A percentile compares a stretch with the other conserved stretches of the same genome.
These are phyloP conservation scores for Candida maltosa DNA, from an alignment of 805 yeast species.

Conservation along the genomic window DNA sequence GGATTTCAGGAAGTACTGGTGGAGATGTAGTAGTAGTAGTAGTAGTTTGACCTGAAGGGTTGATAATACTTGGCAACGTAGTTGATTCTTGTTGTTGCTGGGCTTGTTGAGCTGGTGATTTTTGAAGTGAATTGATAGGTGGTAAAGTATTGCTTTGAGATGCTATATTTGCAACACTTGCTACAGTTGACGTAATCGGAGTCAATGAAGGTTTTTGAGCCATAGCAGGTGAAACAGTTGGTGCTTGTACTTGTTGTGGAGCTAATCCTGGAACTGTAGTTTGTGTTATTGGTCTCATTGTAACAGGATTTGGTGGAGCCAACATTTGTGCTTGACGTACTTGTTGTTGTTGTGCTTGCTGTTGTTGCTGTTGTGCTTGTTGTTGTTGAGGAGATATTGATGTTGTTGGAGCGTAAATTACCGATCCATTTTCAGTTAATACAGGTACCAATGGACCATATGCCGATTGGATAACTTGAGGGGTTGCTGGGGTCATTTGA, in stretches of 20 bases:
- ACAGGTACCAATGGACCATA: conserved; percentile 25
- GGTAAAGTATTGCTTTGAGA: conserved; percentile 7
- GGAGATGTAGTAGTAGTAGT: too few relatives aligned
- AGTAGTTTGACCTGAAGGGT: neutral
- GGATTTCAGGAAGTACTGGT: too few relatives aligned
- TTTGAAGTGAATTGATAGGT: neutral
- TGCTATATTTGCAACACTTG: conserved; percentile 9
- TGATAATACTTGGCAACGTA: too few relatives aligned
- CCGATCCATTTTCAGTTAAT: conserved; percentile 16
- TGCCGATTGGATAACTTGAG: conserved; percentile 20
- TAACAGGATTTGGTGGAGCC: conserved; percentile 11
- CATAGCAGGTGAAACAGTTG: conserved; percentile 1
- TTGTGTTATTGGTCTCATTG: neutral
- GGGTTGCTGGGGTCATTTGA: conserved; percentile 2
- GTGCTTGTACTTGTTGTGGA: conserved; percentile 5
- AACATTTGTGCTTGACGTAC: conserved; percentile 15
- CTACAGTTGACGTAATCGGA: conserved; percentile 8
- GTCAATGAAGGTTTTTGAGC: conserved; percentile 7
- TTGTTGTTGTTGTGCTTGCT: conserved; percentile 3
- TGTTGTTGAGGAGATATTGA: conserved; percentile 11
- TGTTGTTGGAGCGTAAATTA: conserved; percentile 10
- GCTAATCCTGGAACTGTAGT: too few relatives aligned
- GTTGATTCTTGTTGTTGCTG: too few relatives aligned
- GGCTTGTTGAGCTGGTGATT: neutral
- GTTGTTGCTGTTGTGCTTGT: conserved; percentile 5